Conservation (phyloP, 345 rosid species). For the Moricandia moricandioides region DNA sequence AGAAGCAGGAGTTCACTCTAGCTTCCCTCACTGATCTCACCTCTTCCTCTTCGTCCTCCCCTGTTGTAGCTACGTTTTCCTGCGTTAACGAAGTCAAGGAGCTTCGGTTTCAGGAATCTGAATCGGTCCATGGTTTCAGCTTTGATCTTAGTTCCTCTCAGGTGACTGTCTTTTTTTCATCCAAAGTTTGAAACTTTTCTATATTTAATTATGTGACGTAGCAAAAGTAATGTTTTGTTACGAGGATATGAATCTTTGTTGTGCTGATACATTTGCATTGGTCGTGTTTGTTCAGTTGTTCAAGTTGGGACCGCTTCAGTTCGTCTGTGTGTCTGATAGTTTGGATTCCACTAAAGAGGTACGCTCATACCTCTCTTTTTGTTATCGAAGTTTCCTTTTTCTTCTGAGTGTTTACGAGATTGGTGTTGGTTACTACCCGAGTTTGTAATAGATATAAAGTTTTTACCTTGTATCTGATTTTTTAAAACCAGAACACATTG, state of each 20-base stretch:
- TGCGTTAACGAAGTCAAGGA: conserved; percentile 39
- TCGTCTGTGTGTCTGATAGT: conserved; percentile 56
- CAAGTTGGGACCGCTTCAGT: conserved; percentile 65
- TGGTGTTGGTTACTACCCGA: neutral
- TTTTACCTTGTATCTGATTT: neutral
- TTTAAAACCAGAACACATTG: conserved; percentile 52
- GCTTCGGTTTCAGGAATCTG: conserved; percentile 49
- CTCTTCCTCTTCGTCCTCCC: conserved; percentile 38
- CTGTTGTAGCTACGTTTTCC: conserved; percentile 52
- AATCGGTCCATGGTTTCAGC: conserved; percentile 31
- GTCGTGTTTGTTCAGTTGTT: conserved; percentile 50
- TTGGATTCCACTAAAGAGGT: conserved; percentile 54
- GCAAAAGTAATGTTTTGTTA: neutral
- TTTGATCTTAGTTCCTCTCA: conserved; percentile 48
- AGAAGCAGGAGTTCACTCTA: conserved; percentile 48
- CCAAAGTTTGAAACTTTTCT: conserved; percentile 1
- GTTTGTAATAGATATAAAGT: neutral
- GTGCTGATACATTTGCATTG: neutral
- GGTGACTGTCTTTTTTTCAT: conserved; percentile 37
- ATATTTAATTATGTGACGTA: neutral
- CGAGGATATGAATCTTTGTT: neutral
- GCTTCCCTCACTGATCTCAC: conserved; percentile 54
- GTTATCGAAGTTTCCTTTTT: neutral
- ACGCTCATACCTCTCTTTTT: neutral
- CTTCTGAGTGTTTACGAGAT: neutral